Evolutionary conservation across 805 yeast species (phyloP), one percentile per base, ranked within the genome.

Genomic region (Saccharomycopsis fibuligera): DNA sequence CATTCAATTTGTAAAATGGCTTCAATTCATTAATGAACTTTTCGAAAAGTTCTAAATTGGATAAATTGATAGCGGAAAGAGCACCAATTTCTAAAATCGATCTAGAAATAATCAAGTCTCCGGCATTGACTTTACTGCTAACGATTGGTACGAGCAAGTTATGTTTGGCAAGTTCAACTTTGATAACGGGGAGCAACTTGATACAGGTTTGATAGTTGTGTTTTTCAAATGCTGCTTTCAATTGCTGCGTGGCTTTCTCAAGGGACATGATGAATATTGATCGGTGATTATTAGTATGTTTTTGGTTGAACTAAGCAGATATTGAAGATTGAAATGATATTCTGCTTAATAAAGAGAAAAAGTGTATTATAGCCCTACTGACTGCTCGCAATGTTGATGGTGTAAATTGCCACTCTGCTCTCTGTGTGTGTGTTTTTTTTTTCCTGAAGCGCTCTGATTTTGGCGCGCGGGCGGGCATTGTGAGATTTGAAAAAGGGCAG

Each of bases 61-160:
- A 67, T 38, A 75, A 63, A 56, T 83, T 82, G 53, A 93, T 79
- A 44, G 90, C 76, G 16, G 86, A 76, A 46, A 91, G 69, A 0
- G 96, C 95, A 10, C 96, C 96, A 51, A 89, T 78, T 64, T 93
- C 98, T 44, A 93, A 69, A 38, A 91, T 84, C 36, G 84, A 79
- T 57, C 95, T 81, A 5, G 96, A 80, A 35, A 88, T 86, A 52
- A 75, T 72, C 49, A 89, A 73, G 45, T 67, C 67, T 41, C 58
- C 59, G 49, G 74, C 74, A 17, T 59, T 53, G 10, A 58, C 66
- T 63, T 58, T 65, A 14, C 21, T 58, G 53, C 65, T 63, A 14
- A 42, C 8, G 4, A 66, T 49, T 17, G 97, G 97, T 23, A 89
- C 78, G 51, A 93, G 75, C 40, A 91, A 68, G 53, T 83, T 79